A percentile compares a stretch with the other conserved stretches of the same genome.
Conservation (phyloP, 306 rosid genomes). For the Dalbergia cultrata region DNA sequence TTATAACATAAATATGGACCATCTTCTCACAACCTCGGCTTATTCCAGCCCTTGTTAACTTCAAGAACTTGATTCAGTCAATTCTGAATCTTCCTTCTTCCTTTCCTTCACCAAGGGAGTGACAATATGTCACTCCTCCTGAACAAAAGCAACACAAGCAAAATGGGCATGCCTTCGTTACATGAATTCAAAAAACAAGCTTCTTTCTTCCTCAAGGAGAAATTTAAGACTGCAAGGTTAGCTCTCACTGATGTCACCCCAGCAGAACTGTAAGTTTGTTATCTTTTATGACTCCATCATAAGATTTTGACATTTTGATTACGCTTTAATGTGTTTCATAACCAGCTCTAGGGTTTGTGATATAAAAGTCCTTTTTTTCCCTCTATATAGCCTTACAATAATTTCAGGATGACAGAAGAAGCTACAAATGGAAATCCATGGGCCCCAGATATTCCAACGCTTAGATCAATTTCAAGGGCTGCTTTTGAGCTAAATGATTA, state of each 20-base stretch:
- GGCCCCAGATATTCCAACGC: constrained; percentile 63
- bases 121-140: constrained; percentile 47
- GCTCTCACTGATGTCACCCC: constrained; percentile 88
- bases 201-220: constrained; percentile 79
- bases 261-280: constrained; percentile 54
- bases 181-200: constrained; percentile 78
- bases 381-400: background rate
- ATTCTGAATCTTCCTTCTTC: background rate
- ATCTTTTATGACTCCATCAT: background rate
- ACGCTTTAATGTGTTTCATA: constrained; percentile 10
- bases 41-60: background rate
- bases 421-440: constrained; percentile 68
- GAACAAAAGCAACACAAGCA: constrained; percentile 47
- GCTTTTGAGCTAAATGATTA: constrained; percentile 85
- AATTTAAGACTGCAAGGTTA: constrained; percentile 77
- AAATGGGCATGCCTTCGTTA: constrained; percentile 56
- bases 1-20: background rate
- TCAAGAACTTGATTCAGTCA: background rate
- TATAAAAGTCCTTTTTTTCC: background rate
- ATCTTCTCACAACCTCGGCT: background rate
- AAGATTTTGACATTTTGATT: constrained; percentile 24
- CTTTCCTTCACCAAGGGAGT: background rate
- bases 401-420: constrained; percentile 78
- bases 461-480: constrained; percentile 79
- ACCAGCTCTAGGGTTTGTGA: background rate